These are phyloP conservation scores for Trichoderma arundinaceum DNA, from an alignment of 2,329 filamentous ascomycete genomes.

Conservation along the genomic window DNA sequence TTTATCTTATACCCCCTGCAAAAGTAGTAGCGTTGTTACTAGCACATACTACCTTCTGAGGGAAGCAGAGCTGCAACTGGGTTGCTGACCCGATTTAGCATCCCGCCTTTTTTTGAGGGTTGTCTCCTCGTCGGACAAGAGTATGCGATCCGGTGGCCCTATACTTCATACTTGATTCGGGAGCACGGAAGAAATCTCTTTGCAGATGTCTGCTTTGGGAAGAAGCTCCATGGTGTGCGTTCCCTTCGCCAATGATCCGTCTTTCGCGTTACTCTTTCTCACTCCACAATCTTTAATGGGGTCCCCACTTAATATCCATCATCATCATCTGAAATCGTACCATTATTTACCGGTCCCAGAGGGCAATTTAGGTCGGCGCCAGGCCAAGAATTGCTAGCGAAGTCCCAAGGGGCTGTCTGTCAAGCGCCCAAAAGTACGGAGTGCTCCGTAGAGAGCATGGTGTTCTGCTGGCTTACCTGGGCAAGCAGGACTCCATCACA, in stretches of 20 bases:
- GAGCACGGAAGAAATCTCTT: background rate
- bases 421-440: background rate
- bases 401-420: background rate
- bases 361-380: slow-evolving; percentile 10
- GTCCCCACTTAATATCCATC: slow-evolving; percentile 17
- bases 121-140: background rate
- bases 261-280: background rate
- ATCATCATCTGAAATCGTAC: slow-evolving; percentile 26
- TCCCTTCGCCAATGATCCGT: background rate
- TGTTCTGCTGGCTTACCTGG: no score
- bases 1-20: background rate
- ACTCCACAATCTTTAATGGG: slow-evolving; percentile 6
- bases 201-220: background rate
- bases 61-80: background rate
- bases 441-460: no score
- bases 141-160: background rate
- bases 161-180: background rate
- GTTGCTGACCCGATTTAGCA: background rate
- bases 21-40: no score
- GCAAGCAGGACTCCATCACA: no score
- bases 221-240: background rate
- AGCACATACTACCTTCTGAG: background rate
- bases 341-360: slow-evolving; percentile 16
- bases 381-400: slow-evolving; percentile 12
- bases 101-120: background rate